These are phyloP conservation scores for Ballota nigra DNA, from an alignment of 257 asterid genomes.

Conservation along the genomic window DNA sequence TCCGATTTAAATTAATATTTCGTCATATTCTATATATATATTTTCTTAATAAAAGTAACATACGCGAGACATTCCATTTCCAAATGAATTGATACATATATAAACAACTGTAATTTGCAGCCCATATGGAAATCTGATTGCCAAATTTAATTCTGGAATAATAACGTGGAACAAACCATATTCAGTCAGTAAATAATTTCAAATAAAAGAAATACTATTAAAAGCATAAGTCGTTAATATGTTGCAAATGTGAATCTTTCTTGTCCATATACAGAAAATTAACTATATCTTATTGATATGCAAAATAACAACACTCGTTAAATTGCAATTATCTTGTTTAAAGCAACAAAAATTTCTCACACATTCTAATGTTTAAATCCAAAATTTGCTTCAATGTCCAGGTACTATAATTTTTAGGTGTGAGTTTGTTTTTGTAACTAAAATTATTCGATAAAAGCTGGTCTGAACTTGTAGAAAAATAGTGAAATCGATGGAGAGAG, in stretches of 20 bases:
- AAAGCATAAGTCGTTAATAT: background rate
- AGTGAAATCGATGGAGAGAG: constrained; percentile 18
- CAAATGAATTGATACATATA: background rate
- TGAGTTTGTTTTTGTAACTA: too few relatives aligned
- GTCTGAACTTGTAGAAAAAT: constrained; percentile 12
- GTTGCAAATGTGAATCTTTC: constrained; percentile 13
- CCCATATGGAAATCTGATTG: background rate
- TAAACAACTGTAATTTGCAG: background rate
- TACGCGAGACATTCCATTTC: too few relatives aligned
- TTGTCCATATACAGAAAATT: constrained; percentile 25
- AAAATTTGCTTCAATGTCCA: constrained; percentile 15
- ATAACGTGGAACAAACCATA: constrained; percentile 4
- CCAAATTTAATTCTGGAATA: background rate
- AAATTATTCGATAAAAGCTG: background rate
- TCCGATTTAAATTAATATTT: background rate
- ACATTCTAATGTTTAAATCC: background rate
- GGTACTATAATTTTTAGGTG: constrained; percentile 18
- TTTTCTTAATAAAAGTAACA: too few relatives aligned
- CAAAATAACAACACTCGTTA: background rate
- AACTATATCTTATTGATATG: constrained; percentile 13
- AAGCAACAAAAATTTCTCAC: background rate
- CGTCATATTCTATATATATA: background rate
- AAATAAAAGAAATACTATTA: background rate
- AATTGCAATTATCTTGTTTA: constrained; percentile 1
- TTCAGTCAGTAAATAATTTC: background rate